These are phyloP conservation scores for Chenopodium berlandieri DNA, from an alignment of 148 eudicot genomes.

Conservation along the genomic window DNA sequence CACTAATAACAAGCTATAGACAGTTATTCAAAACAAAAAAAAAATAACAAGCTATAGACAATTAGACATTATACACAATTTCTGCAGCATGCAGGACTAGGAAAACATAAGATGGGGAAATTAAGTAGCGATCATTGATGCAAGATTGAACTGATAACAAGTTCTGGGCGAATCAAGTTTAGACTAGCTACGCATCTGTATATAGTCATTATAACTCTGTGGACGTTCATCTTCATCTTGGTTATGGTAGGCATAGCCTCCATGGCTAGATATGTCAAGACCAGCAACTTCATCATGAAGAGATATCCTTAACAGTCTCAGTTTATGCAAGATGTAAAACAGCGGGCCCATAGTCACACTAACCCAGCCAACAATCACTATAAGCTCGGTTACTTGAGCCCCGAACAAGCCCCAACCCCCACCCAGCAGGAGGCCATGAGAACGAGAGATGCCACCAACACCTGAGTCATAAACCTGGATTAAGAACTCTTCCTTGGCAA, in stretches of 20 bases:
- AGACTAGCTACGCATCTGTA: constrained; percentile 6
- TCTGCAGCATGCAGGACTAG: neutral
- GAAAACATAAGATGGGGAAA: neutral
- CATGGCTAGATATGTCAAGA: constrained; percentile 73
- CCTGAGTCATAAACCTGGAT: constrained; percentile 53
- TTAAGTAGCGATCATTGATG: neutral
- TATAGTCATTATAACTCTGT: constrained; percentile 21
- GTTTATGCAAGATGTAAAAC: constrained; percentile 49
- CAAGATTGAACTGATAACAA: neutral
- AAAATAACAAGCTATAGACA: neutral
- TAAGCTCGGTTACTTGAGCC: constrained; percentile 51
- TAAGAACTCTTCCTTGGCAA: constrained; percentile 69
- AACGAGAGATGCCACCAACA: constrained; percentile 35
- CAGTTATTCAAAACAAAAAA: no score
- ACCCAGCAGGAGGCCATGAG: constrained; percentile 61
- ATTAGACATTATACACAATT: neutral
- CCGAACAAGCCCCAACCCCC: constrained; percentile 72
- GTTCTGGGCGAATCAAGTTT: neutral
- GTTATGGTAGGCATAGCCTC: constrained; percentile 63
- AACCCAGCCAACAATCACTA: constrained; percentile 61
- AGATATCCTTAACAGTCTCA: constrained; percentile 56
- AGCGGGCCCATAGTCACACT: constrained; percentile 72
- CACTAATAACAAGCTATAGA: no score
- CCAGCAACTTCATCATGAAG: constrained; percentile 66
- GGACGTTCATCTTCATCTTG: constrained; percentile 17